phyloP scores from a whole-genome alignment of 371 early-diverging fungal species.

The Mucor piriformis region DNA sequence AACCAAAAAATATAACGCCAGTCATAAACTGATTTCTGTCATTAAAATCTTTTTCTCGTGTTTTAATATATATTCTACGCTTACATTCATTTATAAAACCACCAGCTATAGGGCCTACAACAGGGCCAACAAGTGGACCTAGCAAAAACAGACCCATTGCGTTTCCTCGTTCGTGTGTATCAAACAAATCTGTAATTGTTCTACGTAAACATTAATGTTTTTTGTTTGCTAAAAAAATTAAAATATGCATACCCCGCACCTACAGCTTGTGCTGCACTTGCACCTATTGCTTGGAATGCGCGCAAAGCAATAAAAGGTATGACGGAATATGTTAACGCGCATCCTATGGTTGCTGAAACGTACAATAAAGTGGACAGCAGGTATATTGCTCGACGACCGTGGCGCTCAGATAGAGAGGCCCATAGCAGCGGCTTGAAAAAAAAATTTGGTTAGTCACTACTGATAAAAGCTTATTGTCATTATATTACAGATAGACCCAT shows the following conservation, averaged over 20 bases:
- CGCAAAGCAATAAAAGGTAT: constrained; percentile 63
- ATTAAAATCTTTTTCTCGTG: neutral
- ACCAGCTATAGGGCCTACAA: constrained; percentile 45
- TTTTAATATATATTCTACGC: constrained; percentile 42
- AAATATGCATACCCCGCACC: constrained; percentile 68
- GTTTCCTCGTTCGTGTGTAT: constrained; percentile 47
- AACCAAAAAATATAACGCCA: constrained; percentile 75
- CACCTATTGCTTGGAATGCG: constrained; percentile 69
- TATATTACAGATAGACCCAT: constrained; percentile 42
- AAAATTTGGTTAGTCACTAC: neutral
- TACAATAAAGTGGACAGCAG: constrained; percentile 61
- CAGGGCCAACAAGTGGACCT: constrained; percentile 62
- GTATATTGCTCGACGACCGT: constrained; percentile 69
- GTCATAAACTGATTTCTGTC: constrained; percentile 40
- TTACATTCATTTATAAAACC: constrained; percentile 51
- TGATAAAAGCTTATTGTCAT: neutral
- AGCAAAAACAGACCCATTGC: constrained; percentile 65
- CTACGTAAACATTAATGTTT: constrained; percentile 15
- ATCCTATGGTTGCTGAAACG: constrained; percentile 63
- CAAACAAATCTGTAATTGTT: constrained; percentile 39
- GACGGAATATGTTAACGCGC: constrained; percentile 61
- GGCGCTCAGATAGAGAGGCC: constrained; percentile 70
- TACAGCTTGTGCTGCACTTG: constrained; percentile 72
- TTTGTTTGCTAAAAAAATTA: neutral
- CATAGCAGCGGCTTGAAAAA: constrained; percentile 62